Conservation (phyloP, 2,329 filamentous ascomycete genomes). For the Leptographium flavum region DNA sequence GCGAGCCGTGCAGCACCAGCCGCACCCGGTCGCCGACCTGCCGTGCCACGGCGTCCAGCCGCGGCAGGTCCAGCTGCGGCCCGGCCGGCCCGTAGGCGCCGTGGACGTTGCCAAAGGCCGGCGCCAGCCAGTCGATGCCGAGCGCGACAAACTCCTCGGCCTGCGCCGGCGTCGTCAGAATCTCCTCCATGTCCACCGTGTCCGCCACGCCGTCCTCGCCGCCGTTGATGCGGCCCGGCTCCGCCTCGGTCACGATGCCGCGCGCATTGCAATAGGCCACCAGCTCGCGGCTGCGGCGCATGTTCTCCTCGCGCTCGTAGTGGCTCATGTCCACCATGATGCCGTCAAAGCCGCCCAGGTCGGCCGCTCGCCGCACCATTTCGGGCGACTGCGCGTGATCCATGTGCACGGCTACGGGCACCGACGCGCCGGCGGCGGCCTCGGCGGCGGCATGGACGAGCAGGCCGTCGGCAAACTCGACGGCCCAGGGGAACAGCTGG, state of each 20-base stretch:
- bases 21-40: constrained; percentile 29
- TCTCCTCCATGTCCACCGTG: constrained; percentile 28
- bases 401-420: constrained; percentile 49
- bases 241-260: constrained; percentile 54
- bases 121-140: constrained; percentile 61
- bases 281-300: constrained; percentile 44
- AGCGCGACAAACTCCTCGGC: constrained; percentile 56
- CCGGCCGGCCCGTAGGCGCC: constrained; percentile 56
- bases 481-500: constrained; percentile 59
- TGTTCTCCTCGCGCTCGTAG: constrained; percentile 53
- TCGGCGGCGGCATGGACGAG: constrained; percentile 38
- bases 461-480: constrained; percentile 43
- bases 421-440: constrained; percentile 37
- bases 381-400: constrained; percentile 51
- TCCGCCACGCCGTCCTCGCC: constrained; percentile 62
- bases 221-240: constrained; percentile 42
- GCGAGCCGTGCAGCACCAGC: constrained; percentile 32
- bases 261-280: constrained; percentile 48
- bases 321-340: constrained; percentile 66
- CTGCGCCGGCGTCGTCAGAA: constrained; percentile 53
- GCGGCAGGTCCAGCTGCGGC: constrained; percentile 44
- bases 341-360: constrained; percentile 50
- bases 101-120: constrained; percentile 65
- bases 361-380: constrained; percentile 43
- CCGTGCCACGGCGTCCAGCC: constrained; percentile 27